Conservation (phyloP, 306 rosid genomes). For the Begonia fuchsioides region DNA sequence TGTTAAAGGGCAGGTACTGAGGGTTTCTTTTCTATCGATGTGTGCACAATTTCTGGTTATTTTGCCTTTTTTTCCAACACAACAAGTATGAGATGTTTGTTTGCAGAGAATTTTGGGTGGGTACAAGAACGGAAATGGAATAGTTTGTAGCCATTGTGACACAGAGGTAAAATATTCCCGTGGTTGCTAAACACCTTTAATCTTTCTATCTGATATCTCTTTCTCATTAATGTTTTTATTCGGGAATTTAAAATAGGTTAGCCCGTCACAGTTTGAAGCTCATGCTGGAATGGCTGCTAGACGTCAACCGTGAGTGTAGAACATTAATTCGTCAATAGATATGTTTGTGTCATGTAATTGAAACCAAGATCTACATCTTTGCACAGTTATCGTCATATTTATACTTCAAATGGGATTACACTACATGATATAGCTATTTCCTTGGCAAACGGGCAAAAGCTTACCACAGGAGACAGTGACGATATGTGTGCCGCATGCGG, state of each 20-base stretch:
- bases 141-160: slow-evolving; percentile 72
- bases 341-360: slow-evolving; percentile 14
- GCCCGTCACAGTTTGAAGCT: slow-evolving; percentile 99
- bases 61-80: not conserved
- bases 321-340: slow-evolving; percentile 6
- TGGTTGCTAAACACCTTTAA: not conserved
- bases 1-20: slow-evolving; percentile 82
- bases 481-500: slow-evolving; percentile 98
- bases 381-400: slow-evolving; percentile 95
- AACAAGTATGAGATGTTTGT: not conserved
- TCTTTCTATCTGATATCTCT: slow-evolving; percentile 5
- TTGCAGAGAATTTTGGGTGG: slow-evolving; percentile 79
- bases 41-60: not conserved
- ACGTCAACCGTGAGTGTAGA: slow-evolving; percentile 92
- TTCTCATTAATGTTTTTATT: slow-evolving; percentile 4
- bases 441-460: slow-evolving; percentile 84
- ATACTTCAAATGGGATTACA: slow-evolving; percentile 81
- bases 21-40: not conserved
- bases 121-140: slow-evolving; percentile 90
- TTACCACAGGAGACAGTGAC: slow-evolving; percentile 83
- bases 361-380: slow-evolving; percentile 5
- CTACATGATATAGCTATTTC: slow-evolving; percentile 97
- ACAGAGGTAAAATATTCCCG: slow-evolving; percentile 45
- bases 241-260: slow-evolving; percentile 43
- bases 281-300: slow-evolving; percentile 99